These are phyloP conservation scores for Picea engelmannii DNA, from an alignment of 83 land plant species.

Conservation along the genomic window DNA sequence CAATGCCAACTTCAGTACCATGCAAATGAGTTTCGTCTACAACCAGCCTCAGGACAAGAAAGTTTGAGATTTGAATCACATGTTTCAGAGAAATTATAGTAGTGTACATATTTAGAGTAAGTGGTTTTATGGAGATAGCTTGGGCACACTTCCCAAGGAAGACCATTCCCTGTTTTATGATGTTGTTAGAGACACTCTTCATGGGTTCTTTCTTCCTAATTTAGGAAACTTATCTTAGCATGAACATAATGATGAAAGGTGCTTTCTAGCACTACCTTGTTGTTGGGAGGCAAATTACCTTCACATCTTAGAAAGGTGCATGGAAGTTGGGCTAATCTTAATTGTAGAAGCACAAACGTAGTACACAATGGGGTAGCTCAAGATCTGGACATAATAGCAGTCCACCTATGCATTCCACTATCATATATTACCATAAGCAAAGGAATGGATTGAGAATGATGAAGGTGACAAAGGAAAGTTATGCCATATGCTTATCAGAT, in stretches of 20 bases:
- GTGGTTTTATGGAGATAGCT: too few species aligned
- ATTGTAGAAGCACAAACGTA: conserved; percentile 38
- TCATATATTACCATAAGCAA: conserved; percentile 56
- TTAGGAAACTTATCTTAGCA: too few species aligned
- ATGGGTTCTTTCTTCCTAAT: too few species aligned
- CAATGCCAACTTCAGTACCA: too few species aligned
- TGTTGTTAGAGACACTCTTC: too few species aligned
- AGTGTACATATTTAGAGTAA: too few species aligned
- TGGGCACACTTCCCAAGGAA: too few species aligned
- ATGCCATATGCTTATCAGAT: conserved; percentile 53
- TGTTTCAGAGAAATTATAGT: too few species aligned
- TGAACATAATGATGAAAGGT: conserved; percentile 20
- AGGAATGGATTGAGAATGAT: conserved; percentile 52
- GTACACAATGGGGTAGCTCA: conserved; percentile 49
- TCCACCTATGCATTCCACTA: conserved; percentile 53
- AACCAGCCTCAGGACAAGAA: too few species aligned
- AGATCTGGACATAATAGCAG: conserved; percentile 48
- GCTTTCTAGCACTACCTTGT: conserved; percentile 41
- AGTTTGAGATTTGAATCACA: too few species aligned
- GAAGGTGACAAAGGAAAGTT: conserved; percentile 53
- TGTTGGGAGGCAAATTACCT: conserved; percentile 50
- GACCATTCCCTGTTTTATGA: too few species aligned
- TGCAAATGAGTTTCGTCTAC: too few species aligned
- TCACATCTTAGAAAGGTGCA: conserved; percentile 36
- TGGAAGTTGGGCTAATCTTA: conserved; percentile 54